These are phyloP conservation scores for Tetrapisispora iriomotensis DNA, from an alignment of 805 yeast species.

Conservation along the genomic window DNA sequence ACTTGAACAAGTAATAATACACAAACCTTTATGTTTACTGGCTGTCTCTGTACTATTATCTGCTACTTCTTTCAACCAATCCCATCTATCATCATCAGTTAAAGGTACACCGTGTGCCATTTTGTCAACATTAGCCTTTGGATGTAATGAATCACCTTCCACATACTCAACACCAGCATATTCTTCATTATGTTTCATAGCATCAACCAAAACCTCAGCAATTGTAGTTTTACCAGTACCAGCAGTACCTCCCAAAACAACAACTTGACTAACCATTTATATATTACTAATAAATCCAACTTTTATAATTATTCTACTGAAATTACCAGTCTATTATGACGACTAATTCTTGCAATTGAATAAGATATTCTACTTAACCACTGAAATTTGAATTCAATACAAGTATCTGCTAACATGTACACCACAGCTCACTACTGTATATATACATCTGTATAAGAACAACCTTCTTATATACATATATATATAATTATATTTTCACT, in stretches of 20 bases:
- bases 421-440: too few relatives aligned
- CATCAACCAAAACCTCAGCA: constrained; percentile 41
- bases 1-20: constrained; percentile 76
- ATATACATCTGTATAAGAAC: too few relatives aligned
- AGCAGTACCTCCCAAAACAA: constrained; percentile 87
- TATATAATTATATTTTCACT: too few relatives aligned
- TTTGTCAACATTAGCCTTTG: constrained; percentile 60
- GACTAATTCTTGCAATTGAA: too few relatives aligned
- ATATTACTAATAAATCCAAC: too few relatives aligned
- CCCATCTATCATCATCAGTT: constrained; percentile 87
- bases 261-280: constrained; percentile 26
- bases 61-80: constrained; percentile 60
- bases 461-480: too few relatives aligned
- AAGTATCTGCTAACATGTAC: too few relatives aligned
- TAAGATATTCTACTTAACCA: too few relatives aligned
- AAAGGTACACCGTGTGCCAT: constrained; percentile 78
- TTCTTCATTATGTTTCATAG: constrained; percentile 28
- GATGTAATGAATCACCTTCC: constrained; percentile 84
- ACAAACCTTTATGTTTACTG: constrained; percentile 21
- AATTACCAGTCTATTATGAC: too few relatives aligned
- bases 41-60: constrained; percentile 33
- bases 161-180: constrained; percentile 32
- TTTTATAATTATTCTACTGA: too few relatives aligned
- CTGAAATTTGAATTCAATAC: too few relatives aligned
- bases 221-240: constrained; percentile 91